Evolutionary conservation across 805 yeast genomes (phyloP).

Genomic region (Hanseniaspora occidentalis): DNA sequence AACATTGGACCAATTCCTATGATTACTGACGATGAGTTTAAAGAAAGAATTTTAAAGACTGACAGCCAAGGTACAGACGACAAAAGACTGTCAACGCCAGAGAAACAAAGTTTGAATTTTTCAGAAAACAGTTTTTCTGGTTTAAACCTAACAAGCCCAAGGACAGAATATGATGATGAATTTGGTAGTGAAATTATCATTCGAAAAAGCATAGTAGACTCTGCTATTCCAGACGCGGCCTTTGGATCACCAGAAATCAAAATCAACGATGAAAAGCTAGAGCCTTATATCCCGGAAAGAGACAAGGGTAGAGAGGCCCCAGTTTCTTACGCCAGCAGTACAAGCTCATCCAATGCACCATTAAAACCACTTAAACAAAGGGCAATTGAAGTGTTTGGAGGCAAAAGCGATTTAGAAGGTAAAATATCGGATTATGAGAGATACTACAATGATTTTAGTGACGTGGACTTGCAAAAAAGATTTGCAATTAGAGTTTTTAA

Average conservation of each 20-base stretch:
- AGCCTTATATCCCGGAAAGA: neutral
- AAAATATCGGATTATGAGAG: slow-evolving; percentile 26
- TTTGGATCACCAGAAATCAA: neutral
- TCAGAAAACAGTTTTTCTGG: neutral
- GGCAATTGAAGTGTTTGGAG: slow-evolving; percentile 6
- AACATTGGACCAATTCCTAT: too few species aligned
- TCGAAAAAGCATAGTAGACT: neutral
- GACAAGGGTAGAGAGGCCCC: neutral
- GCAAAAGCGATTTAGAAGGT: slow-evolving; percentile 25
- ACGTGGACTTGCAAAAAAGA: slow-evolving; percentile 20
- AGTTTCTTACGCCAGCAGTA: neutral
- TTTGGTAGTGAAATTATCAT: neutral
- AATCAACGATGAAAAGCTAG: too few species aligned
- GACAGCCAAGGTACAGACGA: too few species aligned
- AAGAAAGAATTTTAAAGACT: too few species aligned
- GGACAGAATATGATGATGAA: neutral
- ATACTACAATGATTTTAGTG: slow-evolving; percentile 25
- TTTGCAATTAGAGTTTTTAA: slow-evolving; percentile 58
- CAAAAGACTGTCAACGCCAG: too few species aligned
- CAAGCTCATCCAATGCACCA: neutral
- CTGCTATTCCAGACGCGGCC: too few species aligned
- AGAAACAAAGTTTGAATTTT: too few species aligned
- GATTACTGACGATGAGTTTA: too few species aligned
- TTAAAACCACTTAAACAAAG: neutral
- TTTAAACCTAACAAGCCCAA: neutral